These are phyloP conservation scores for Ganoderma lucidum DNA, from an alignment of 1,284 basidiomycete genomes.

Conservation along the genomic window DNA sequence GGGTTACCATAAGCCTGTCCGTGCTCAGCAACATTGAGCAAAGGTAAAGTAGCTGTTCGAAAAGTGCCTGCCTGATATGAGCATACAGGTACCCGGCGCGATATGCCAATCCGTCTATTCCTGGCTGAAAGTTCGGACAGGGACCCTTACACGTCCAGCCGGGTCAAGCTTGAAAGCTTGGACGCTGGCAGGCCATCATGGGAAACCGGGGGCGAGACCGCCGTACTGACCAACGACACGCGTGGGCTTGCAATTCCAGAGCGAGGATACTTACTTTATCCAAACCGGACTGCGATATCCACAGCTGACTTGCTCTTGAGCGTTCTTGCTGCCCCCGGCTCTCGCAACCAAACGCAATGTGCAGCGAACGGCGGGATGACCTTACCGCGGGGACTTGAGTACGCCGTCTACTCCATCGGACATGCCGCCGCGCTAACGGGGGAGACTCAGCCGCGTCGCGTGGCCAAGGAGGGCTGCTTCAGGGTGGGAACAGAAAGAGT, in stretches of 20 bases:
- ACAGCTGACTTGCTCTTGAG: slow-evolving; percentile 91
- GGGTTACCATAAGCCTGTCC: neutral
- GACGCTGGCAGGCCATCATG: neutral
- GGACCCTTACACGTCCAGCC: neutral
- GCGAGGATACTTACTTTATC: neutral
- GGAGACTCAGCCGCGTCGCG: too few species aligned
- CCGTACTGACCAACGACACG: neutral
- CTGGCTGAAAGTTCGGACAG: too few species aligned
- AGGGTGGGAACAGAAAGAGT: too few species aligned
- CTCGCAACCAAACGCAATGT: slow-evolving; percentile 92
- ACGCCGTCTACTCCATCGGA: slow-evolving; percentile 85
- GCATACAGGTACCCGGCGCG: neutral
- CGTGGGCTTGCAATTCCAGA: neutral
- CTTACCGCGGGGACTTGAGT: too few species aligned
- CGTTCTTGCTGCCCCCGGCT: slow-evolving; percentile 87
- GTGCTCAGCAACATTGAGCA: neutral
- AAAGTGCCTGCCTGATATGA: neutral
- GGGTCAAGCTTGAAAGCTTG: neutral
- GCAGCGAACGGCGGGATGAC: slow-evolving; percentile 84
- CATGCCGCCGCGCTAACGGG: slow-evolving; percentile 81
- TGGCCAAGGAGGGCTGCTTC: too few species aligned
- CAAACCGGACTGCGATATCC: neutral
- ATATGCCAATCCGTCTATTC: neutral
- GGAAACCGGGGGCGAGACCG: neutral
- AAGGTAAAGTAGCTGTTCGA: neutral